A percentile compares a stretch with the other conserved stretches of the same genome.
phyloP scores from a whole-genome alignment of 768 basidiomycete genomes.

The Leccinum aurantiacum region DNA sequence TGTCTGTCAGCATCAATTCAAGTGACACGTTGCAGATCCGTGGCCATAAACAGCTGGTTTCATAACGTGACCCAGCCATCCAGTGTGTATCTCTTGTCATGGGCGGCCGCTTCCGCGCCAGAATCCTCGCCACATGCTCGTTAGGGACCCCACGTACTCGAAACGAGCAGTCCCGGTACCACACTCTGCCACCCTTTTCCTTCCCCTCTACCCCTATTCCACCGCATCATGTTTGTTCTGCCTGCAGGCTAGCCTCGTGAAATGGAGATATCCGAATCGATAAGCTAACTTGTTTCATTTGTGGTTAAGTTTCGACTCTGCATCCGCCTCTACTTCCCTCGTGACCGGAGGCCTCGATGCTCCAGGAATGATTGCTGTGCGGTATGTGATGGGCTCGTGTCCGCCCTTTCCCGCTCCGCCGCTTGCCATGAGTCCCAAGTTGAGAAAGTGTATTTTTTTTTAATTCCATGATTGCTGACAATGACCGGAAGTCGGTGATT shows the following conservation, averaged over 20 bases:
- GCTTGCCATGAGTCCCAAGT: neutral
- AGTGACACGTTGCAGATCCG: conserved; percentile 4
- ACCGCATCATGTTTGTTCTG: conserved; percentile 4
- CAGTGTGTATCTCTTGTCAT: conserved; percentile 13
- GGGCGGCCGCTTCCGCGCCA: conserved; percentile 18
- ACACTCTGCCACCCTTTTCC: conserved; percentile 3
- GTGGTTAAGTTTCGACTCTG: conserved; percentile 8
- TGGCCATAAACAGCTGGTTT: conserved; percentile 1
- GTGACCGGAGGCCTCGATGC: neutral
- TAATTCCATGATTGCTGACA: neutral
- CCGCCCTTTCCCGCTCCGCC: neutral
- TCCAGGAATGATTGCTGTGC: neutral
- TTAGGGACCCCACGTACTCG: conserved; percentile 4
- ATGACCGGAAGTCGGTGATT: conserved; percentile 21
- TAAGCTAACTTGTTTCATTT: conserved; percentile 12
- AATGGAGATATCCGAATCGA: conserved; percentile 24
- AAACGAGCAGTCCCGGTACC: conserved; percentile 3
- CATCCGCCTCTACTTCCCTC: neutral
- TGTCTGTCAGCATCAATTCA: conserved; percentile 4
- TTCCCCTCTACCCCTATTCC: conserved; percentile 13
- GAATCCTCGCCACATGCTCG: conserved; percentile 4
- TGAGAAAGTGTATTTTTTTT: neutral
- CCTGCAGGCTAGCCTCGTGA: conserved; percentile 15
- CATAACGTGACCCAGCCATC: conserved; percentile 14
- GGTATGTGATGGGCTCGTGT: conserved; percentile 7